Percentiles rank a stretch among this genome's conserved stretches.
Conservation (phyloP, 2,329 filamentous ascomycete species). For the Lecanicillium sp. region DNA sequence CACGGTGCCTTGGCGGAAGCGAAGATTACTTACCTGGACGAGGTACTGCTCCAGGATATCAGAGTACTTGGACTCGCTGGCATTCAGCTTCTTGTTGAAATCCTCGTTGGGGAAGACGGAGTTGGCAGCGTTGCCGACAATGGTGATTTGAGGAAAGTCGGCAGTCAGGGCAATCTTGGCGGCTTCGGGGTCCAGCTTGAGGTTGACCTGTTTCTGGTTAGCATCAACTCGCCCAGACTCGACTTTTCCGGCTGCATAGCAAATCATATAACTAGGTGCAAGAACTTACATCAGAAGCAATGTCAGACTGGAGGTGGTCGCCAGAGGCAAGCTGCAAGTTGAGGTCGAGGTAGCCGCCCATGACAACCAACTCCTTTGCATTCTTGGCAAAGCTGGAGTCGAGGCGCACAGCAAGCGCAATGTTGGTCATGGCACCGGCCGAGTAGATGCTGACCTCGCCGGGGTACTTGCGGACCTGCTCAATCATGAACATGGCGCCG, state of each 20-base stretch:
- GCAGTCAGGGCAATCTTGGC: constrained; percentile 41
- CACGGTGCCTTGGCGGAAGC: no score
- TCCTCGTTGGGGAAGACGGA: constrained; percentile 31
- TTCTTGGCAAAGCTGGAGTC: constrained; percentile 37
- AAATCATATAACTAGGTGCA: constrained; percentile 9
- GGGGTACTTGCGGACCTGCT: constrained; percentile 39
- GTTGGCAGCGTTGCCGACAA: constrained; percentile 40
- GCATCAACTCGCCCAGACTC: constrained; percentile 8
- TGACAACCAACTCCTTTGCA: constrained; percentile 38
- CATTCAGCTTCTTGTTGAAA: constrained; percentile 10
- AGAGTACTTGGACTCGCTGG: no score
- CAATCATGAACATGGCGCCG: constrained; percentile 38
- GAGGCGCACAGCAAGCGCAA: constrained; percentile 37
- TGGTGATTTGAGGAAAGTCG: constrained; percentile 34
- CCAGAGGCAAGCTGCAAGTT: constrained; percentile 24
- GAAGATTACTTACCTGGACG: no score
- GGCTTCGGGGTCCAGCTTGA: constrained; percentile 43
- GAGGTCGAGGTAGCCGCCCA: constrained; percentile 42
- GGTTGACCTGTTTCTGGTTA: constrained; percentile 31
- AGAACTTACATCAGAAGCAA: constrained; percentile 17
- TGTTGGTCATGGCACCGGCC: constrained; percentile 38
- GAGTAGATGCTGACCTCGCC: constrained; percentile 40
- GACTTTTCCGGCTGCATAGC: not conserved
- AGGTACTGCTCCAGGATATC: no score
- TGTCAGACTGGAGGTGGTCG: constrained; percentile 14